Evolutionary conservation across 441 rosid genomes (phyloP).

Genomic region (Erysimum cheiri): DNA sequence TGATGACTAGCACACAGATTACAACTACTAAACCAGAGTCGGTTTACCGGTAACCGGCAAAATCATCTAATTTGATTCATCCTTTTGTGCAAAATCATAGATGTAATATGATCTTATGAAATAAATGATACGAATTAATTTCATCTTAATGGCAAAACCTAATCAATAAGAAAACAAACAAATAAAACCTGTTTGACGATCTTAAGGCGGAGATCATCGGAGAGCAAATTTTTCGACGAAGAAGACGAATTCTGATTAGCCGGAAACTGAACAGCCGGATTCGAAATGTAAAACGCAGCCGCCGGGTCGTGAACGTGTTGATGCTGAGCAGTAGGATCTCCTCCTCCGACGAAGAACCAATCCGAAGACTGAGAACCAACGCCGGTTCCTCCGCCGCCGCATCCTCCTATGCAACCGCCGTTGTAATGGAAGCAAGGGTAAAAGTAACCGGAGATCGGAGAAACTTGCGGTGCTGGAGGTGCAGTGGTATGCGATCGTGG

Average conservation of each 20-base stretch:
- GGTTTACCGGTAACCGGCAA: background rate
- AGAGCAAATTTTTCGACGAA: constrained; percentile 56
- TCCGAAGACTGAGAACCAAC: constrained; percentile 56
- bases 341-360: constrained; percentile 76
- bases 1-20: no score
- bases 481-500: constrained; percentile 61
- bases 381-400: constrained; percentile 21
- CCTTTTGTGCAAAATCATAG: background rate
- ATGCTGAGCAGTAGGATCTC: constrained; percentile 49
- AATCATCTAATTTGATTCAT: background rate
- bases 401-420: constrained; percentile 55
- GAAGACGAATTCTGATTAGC: constrained; percentile 43
- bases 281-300: constrained; percentile 58
- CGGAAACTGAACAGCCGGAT: constrained; percentile 54
- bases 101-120: background rate
- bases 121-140: background rate
- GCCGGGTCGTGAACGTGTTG: constrained; percentile 42
- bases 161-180: no score
- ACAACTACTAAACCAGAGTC: background rate
- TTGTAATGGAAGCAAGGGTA: constrained; percentile 71
- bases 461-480: constrained; percentile 48
- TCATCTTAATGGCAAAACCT: no score
- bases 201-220: constrained; percentile 82
- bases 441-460: constrained; percentile 66
- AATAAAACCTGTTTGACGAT: constrained; percentile 79